These are phyloP conservation scores for Aspergillus affinis DNA, from an alignment of 495 filamentous ascomycete genomes.

Conservation along the genomic window DNA sequence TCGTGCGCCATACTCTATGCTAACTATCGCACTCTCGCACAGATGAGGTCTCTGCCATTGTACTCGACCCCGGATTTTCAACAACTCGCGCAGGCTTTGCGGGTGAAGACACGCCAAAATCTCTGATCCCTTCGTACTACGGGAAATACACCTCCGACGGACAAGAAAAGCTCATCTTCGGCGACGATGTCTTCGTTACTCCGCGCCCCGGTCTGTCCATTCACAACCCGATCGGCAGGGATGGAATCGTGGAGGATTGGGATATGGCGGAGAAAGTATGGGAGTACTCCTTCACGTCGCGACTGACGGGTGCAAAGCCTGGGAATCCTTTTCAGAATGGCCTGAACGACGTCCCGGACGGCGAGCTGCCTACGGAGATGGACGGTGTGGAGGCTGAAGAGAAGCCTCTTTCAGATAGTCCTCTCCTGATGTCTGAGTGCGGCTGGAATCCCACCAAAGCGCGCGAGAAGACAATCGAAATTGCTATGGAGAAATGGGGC, in stretches of 20 bases:
- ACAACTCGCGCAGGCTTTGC: slow-evolving; percentile 93
- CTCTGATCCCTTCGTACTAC: slow-evolving; percentile 85
- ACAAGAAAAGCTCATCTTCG: slow-evolving; percentile 66
- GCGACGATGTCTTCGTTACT: slow-evolving; percentile 81
- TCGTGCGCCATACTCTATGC: background rate
- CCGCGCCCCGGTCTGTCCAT: slow-evolving; percentile 75
- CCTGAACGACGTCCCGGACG: slow-evolving; percentile 63
- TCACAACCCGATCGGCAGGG: slow-evolving; percentile 83
- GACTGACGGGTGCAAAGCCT: slow-evolving; percentile 65
- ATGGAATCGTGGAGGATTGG: slow-evolving; percentile 95
- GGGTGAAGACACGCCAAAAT: slow-evolving; percentile 95
- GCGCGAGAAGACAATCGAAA: slow-evolving; percentile 87
- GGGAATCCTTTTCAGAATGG: slow-evolving; percentile 69
- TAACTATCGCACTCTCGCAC: background rate
- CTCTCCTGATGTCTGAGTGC: slow-evolving; percentile 90
- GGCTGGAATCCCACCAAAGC: slow-evolving; percentile 87
- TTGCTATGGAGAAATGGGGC: slow-evolving; percentile 94
- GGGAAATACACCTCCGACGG: slow-evolving; percentile 58
- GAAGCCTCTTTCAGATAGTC: slow-evolving; percentile 81
- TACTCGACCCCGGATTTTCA: slow-evolving; percentile 91
- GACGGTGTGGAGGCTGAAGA: slow-evolving; percentile 66
- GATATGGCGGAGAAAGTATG: slow-evolving; percentile 85
- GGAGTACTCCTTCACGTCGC: slow-evolving; percentile 82
- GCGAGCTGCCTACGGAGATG: slow-evolving; percentile 65
- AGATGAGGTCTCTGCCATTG: slow-evolving; percentile 97